phyloP scores from a whole-genome alignment of 2,329 filamentous ascomycete genomes.

The Dactylellina cionopaga region DNA sequence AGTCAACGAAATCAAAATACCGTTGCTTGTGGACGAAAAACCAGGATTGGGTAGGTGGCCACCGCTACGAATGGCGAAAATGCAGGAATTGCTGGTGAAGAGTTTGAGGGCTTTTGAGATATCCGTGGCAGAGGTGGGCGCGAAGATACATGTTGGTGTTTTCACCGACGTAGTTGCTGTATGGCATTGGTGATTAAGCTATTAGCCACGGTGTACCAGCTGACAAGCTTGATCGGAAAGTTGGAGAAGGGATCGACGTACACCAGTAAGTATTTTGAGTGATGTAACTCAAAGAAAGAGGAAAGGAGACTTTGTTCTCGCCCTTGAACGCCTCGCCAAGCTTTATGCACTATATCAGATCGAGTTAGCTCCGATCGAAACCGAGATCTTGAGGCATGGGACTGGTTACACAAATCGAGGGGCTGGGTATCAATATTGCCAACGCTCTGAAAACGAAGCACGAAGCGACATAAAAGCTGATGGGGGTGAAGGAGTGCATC shows the following conservation, averaged over 20 bases:
- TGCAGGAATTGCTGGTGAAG: constrained; percentile 1
- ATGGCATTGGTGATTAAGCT: too few relatives aligned
- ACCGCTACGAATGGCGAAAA: constrained; percentile 68
- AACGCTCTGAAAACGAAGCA: too few relatives aligned
- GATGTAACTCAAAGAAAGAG: background rate
- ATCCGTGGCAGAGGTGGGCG: constrained; percentile 2
- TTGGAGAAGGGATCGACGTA: background rate
- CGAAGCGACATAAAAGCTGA: too few relatives aligned
- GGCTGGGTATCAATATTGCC: too few relatives aligned
- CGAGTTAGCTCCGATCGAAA: too few relatives aligned
- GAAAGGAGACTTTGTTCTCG: background rate
- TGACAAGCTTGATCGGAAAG: background rate
- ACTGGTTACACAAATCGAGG: too few relatives aligned
- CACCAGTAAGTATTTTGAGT: constrained; percentile 10
- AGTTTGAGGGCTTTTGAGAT: background rate
- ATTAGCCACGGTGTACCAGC: background rate
- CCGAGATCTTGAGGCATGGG: too few relatives aligned
- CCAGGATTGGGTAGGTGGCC: constrained; percentile 66
- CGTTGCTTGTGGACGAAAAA: constrained; percentile 65
- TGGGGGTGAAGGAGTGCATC: too few relatives aligned
- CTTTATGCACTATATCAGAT: background rate
- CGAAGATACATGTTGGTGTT: constrained; percentile 21
- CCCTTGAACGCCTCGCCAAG: background rate
- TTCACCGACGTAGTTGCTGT: too few relatives aligned
- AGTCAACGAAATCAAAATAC: constrained; percentile 66